Conservation (phyloP, 23 red algal genomes). For the Gracilariopsis chorda region DNA sequence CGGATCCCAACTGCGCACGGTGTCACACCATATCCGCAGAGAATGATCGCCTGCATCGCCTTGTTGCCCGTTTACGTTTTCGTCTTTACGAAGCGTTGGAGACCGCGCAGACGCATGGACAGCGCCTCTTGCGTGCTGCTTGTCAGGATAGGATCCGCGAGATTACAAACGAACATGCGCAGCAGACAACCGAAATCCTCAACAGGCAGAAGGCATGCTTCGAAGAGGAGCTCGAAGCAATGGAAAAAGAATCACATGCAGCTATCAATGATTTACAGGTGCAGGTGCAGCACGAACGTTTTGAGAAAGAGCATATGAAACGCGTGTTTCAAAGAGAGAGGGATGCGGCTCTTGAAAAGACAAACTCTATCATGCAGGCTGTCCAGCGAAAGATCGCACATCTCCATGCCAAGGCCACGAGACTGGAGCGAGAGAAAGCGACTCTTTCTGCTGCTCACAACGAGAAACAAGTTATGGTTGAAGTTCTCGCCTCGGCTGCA, state of each 20-base stretch:
- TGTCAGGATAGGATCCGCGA: constrained; percentile 39
- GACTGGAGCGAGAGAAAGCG: constrained; percentile 57
- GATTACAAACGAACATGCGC: constrained; percentile 31
- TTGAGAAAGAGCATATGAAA: neutral
- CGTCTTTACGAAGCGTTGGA: neutral
- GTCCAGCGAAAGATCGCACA: constrained; percentile 62
- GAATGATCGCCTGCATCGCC: constrained; percentile 14
- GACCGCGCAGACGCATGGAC: constrained; percentile 45
- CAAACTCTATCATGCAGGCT: constrained; percentile 24
- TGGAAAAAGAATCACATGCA: constrained; percentile 37
- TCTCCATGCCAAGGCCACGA: constrained; percentile 27
- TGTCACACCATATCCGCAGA: neutral
- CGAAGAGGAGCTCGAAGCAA: constrained; percentile 50
- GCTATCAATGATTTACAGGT: neutral
- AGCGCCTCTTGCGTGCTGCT: constrained; percentile 31
- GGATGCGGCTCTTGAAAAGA: constrained; percentile 31
- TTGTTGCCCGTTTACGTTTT: constrained; percentile 35
- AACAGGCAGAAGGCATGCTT: constrained; percentile 57
- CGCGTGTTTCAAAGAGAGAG: constrained; percentile 11
- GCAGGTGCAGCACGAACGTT: constrained; percentile 4
- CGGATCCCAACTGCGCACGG: neutral
- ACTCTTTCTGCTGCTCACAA: neutral
- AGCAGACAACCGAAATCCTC: constrained; percentile 31
- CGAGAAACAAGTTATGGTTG: constrained; percentile 57
- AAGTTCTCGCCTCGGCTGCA: constrained; percentile 28